Evolutionary conservation across 768 basidiomycete species (phyloP).

Genomic region (Termitomyces eurrhizus): DNA sequence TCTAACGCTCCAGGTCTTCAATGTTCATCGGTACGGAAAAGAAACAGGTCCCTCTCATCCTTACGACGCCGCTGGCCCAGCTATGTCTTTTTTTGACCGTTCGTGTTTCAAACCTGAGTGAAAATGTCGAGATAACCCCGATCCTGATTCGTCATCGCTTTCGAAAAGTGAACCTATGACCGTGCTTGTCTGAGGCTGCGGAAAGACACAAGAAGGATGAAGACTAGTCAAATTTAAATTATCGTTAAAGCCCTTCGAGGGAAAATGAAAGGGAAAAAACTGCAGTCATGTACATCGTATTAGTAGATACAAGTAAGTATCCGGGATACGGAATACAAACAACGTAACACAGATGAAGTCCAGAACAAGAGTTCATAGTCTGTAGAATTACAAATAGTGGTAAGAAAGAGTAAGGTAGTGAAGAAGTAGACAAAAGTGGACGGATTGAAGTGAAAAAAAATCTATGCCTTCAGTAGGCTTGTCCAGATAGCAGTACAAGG

Average conservation of each 20-base stretch:
- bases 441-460: neutral
- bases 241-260: neutral
- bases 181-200: no score
- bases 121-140: neutral
- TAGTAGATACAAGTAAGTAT: neutral
- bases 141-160: conserved; percentile 1
- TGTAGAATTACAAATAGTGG: neutral
- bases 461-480: neutral
- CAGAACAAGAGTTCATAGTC: neutral
- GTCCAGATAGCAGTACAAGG: neutral
- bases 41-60: neutral
- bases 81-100: neutral
- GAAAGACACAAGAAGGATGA: no score
- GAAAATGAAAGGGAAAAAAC: neutral
- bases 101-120: neutral
- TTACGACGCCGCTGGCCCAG: neutral
- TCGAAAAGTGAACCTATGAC: no score
- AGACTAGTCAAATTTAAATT: no score
- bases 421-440: neutral
- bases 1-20: neutral
- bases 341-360: neutral
- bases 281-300: neutral
- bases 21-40: neutral
- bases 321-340: neutral
- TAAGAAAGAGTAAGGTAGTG: neutral